phyloP scores from a whole-genome alignment of 164 flowering plant species.

The Tetrastigma voinierianum region DNA sequence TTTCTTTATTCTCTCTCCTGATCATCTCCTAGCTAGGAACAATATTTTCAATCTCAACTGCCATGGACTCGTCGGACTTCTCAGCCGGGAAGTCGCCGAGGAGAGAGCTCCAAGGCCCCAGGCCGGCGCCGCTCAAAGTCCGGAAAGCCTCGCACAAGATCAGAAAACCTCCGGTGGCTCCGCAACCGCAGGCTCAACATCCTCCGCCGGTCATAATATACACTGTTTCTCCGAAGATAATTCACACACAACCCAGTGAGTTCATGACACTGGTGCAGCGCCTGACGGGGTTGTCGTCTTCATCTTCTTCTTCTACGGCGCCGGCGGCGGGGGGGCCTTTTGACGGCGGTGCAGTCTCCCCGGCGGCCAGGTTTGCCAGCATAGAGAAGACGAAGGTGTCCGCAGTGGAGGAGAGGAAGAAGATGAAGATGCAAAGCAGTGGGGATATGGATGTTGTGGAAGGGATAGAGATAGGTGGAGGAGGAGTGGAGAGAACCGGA shows the following conservation, averaged over 20 bases:
- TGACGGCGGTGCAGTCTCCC: constrained; percentile 37
- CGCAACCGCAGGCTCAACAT: constrained; percentile 21
- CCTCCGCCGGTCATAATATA: constrained; percentile 63
- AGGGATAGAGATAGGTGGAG: constrained; percentile 15
- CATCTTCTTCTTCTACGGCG: constrained; percentile 19
- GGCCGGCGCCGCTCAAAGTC: constrained; percentile 50
- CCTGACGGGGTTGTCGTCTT: constrained; percentile 35
- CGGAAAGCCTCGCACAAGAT: constrained; percentile 65
- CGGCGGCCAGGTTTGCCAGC: constrained; percentile 54
- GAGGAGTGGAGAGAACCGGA: constrained; percentile 19
- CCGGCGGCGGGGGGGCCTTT: constrained; percentile 5
- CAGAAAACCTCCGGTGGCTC: constrained; percentile 51
- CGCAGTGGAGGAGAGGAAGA: constrained; percentile 14
- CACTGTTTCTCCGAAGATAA: constrained; percentile 48
- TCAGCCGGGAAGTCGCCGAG: constrained; percentile 24
- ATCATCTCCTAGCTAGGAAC: neutral
- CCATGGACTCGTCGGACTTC: constrained; percentile 36
- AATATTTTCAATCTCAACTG: neutral
- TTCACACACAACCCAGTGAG: constrained; percentile 43
- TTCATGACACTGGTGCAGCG: constrained; percentile 52
- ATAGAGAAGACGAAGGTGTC: constrained; percentile 34
- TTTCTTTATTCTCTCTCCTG: neutral
- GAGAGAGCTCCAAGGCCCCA: constrained; percentile 50
- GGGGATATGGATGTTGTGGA: constrained; percentile 9
- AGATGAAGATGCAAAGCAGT: neutral